Evolutionary conservation across 352 stramenopile species (phyloP), one percentile per base, ranked within the genome.

Genomic region (Elongisporangium senticosum): DNA sequence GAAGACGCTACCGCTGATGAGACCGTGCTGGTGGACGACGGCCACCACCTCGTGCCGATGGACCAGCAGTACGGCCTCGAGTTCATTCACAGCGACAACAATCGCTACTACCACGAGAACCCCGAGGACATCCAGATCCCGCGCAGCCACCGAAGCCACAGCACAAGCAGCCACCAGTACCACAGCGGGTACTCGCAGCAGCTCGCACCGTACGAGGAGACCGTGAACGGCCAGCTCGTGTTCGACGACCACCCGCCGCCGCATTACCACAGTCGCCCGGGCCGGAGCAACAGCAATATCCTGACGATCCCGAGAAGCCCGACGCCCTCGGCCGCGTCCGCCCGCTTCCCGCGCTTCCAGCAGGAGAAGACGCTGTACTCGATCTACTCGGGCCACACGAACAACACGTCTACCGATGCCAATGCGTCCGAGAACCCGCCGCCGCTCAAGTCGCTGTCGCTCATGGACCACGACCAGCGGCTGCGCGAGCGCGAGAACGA

Each of bases 401-500:
- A 65, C 22, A 47, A 21, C 4, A 40, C 56, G 58, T 53, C 37
- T 4, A 43, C 37, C 4, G 50, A 59, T 17, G 49, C 53, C 21
- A 24, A 62, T 19, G 58, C 28, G 49, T 10, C 62, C 40, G 15
- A 68, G 62, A 33, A 52, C 53, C 37, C 62, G 55, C 52, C 62
- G 17, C 71, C 77, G n/a, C 67, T 74, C 56, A 86, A 85, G 61
- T 80, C 81, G 4, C 52, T 89, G 59, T 80, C 81, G 5, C 52
- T 89, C 48, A 59, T 60, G 21, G 58, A 88, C 28, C 79, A 68
- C 8, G 81, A 88, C 22, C 76, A 89, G 59, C 81, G 78, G 7
- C 75, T 86, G n/a, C 78, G 71, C 52, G 71, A 84, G 49, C 70
- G 72, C 15, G 73, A 87, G 71, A 79, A 84, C 51, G 81, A 89